These are phyloP conservation scores for Botrytis sinoallii DNA, from an alignment of 2,329 filamentous ascomycete species.

Conservation along the genomic window DNA sequence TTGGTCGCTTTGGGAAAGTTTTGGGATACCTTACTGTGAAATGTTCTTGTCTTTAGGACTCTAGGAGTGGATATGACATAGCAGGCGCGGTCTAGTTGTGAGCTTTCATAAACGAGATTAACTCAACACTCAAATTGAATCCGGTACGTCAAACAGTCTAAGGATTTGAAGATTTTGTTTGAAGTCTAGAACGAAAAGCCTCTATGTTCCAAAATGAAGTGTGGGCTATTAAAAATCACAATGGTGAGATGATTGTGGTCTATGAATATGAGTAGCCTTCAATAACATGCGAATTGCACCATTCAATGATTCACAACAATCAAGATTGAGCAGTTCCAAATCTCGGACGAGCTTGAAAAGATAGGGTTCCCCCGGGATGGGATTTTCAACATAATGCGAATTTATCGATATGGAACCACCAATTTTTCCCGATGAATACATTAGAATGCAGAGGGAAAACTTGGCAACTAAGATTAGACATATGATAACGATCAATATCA, in stretches of 20 bases:
- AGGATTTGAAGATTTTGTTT: neutral
- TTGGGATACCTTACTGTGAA: neutral
- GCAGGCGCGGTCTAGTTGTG: neutral
- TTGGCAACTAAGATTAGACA: neutral
- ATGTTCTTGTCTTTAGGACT: neutral
- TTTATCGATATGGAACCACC: neutral
- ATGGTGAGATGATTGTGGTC: neutral
- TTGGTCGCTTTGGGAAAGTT: neutral
- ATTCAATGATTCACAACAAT: neutral
- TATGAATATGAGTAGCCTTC: neutral
- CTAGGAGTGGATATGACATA: neutral
- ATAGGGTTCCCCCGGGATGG: neutral
- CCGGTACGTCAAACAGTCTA: neutral
- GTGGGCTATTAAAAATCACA: neutral
- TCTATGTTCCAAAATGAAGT: neutral
- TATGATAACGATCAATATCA: neutral
- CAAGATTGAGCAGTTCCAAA: neutral
- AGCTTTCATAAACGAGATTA: neutral
- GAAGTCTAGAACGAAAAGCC: neutral
- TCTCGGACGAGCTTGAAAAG: neutral
- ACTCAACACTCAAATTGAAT: neutral
- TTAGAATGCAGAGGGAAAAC: neutral
- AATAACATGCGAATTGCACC: neutral
- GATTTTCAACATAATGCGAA: neutral
- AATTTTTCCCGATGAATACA: neutral